Conservation (phyloP, 495 filamentous ascomycete genomes). For the Tuber umbilicatum region DNA sequence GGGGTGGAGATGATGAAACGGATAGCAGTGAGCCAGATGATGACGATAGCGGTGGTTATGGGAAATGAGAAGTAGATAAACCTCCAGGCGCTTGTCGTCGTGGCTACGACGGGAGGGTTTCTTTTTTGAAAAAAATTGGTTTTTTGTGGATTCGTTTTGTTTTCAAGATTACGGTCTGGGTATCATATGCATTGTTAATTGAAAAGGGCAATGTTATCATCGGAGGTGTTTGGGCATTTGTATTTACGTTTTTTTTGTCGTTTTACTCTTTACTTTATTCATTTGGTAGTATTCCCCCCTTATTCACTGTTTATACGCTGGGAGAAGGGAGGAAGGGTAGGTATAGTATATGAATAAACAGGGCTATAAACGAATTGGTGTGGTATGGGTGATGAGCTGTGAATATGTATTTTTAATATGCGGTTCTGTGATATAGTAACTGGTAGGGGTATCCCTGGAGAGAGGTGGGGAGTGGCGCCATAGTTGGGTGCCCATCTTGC, state of each 20-base stretch:
- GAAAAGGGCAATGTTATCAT: neutral
- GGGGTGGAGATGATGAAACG: constrained; percentile 32
- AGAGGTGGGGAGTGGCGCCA: neutral
- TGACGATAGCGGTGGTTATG: constrained; percentile 31
- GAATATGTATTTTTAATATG: neutral
- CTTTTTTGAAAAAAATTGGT: neutral
- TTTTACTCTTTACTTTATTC: constrained; percentile 2
- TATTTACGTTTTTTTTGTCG: constrained; percentile 14
- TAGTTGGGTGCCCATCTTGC: neutral
- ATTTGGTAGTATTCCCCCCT: neutral
- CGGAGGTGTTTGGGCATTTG: constrained; percentile 14
- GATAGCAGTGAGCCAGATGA: constrained; percentile 25
- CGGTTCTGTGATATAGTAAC: neutral
- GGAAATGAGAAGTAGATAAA: constrained; percentile 19
- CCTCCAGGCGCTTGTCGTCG: neutral
- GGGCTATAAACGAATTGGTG: neutral
- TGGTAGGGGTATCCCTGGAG: neutral
- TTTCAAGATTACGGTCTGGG: constrained; percentile 4
- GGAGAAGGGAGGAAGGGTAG: neutral
- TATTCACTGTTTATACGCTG: neutral
- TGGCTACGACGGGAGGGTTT: neutral
- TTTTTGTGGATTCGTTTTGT: constrained; percentile 6
- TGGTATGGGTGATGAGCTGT: neutral
- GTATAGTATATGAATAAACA: neutral
- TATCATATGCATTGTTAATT: neutral